Base-by-base conservation (phyloP, 2,329 filamentous ascomycete genomes). In the Magnaporthiopsis incrustans region DNA sequence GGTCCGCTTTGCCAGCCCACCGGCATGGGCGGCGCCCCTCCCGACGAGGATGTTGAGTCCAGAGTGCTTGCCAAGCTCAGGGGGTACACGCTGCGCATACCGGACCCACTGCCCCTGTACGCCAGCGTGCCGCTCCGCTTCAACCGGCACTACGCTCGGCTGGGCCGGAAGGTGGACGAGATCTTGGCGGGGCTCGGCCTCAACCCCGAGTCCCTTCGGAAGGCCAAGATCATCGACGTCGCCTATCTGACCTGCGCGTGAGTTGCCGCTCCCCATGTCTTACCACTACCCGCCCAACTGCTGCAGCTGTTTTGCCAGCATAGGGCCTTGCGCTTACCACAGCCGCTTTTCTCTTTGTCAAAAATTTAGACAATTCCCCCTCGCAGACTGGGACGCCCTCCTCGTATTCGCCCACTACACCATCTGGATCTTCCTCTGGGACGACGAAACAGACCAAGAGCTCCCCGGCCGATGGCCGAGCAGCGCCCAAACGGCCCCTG, bases 371-470 rank as follows among this genome's bases (percentile, higher is more conserved):
- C 44, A n/a, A 11, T 67, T 68, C 26, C 66, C 67, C 1, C 61
- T 63, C 4, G 64, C 60, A 1, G 18, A 64, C 12, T 68, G 64
- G 27, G 50, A 66, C 1, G 33, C 14, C 2, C 64, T 69, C 1
- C 58, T 67, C 25, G 64, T 64, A 0, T 64, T 57, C 3, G 67
- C 66, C 1, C 62, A 66, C 1, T 69, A 67, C 64, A 61, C 26
- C 14, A 60, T 68, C 1, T 69, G 67, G 66, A 57, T 67, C 7
- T 65, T 69, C 53, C 32, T 69, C 32, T 69, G 68, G 68, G 68
- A 69, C 60, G 68, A 69, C 35, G 65, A 60, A 18, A 38, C 32
- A 6, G 58, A 60, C 14, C 30, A 25, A 15, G 32, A n/a, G 22
- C 58, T 60, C 14, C 14, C 27, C 22, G 4, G 6, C 14, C 18